Conservation (phyloP, 495 filamentous ascomycete species). For the Letharia lupina region DNA sequence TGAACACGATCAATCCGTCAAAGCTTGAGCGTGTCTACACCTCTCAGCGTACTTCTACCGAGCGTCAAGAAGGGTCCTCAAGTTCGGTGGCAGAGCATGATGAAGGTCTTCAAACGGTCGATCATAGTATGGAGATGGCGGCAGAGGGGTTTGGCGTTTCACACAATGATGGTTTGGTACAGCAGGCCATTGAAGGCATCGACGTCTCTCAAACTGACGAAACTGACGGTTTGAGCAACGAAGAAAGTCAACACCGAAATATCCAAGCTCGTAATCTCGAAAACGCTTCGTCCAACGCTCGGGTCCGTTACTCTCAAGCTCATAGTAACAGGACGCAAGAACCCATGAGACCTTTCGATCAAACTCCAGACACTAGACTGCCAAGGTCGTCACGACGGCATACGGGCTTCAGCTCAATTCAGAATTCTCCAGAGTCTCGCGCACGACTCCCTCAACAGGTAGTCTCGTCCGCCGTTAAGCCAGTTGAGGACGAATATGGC, state of each 20-base stretch:
- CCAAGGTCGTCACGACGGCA: not conserved
- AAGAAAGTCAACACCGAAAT: not conserved
- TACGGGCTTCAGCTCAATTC: not conserved
- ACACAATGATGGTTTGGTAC: not conserved
- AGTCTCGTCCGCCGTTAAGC: not conserved
- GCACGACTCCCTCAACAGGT: not conserved
- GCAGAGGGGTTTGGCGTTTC: not conserved
- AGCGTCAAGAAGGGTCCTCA: not conserved
- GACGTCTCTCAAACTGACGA: not conserved
- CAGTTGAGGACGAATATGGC: not conserved
- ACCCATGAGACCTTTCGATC: not conserved
- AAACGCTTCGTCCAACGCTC: not conserved
- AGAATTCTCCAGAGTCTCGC: not conserved
- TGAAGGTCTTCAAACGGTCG: not conserved
- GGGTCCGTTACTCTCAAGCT: not conserved
- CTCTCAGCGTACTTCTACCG: not conserved
- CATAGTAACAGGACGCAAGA: not conserved
- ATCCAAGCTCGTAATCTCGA: not conserved
- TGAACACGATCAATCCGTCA: not conserved
- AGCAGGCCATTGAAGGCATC: conserved; percentile 1
- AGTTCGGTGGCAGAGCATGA: not conserved
- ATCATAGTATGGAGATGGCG: not conserved
- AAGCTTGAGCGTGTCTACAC: not conserved
- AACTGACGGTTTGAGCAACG: not conserved
- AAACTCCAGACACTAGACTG: not conserved